A percentile compares a stretch with the other conserved stretches of the same genome.
Evolutionary conservation across 1,139 yeast species (phyloP).

Genomic region (Geotrichum europaeum): DNA sequence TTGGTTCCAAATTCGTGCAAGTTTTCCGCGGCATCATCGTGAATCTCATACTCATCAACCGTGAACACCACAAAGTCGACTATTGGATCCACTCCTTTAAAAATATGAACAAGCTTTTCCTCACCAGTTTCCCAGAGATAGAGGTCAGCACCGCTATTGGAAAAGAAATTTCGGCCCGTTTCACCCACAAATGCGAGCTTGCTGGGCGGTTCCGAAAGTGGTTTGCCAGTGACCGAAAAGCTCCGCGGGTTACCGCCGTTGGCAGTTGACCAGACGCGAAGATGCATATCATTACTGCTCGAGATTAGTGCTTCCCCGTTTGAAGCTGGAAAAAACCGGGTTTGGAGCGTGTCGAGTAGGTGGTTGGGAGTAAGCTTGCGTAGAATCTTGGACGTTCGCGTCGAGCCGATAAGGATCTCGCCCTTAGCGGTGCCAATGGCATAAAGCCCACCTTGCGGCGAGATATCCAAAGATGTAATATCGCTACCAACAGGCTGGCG

Average conservation of each 20-base stretch:
- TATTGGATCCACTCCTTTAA: constrained; percentile 26
- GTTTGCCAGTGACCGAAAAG: constrained; percentile 42
- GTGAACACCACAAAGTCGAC: constrained; percentile 22
- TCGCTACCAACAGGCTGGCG: constrained; percentile 2
- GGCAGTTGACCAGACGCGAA: constrained; percentile 51
- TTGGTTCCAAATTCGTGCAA: constrained; percentile 38
- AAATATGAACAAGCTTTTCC: constrained; percentile 41
- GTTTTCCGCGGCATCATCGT: constrained; percentile 3
- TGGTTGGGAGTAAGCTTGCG: constrained; percentile 37
- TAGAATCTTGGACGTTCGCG: constrained; percentile 13
- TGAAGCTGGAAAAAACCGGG: constrained; percentile 49
- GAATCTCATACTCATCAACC: constrained; percentile 27
- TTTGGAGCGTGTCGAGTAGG: constrained; percentile 39
- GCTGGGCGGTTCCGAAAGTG: constrained; percentile 34
- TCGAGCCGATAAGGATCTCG: constrained; percentile 29
- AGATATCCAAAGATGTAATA: constrained; percentile 35
- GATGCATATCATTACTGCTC: constrained; percentile 49
- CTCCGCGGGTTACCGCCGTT: constrained; percentile 48
- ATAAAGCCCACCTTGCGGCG: constrained; percentile 31
- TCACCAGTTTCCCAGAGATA: constrained; percentile 65
- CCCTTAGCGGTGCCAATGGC: constrained; percentile 46
- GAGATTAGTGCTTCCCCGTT: constrained; percentile 48
- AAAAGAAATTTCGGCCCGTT: constrained; percentile 58
- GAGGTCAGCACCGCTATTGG: constrained; percentile 38
- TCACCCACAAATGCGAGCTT: constrained; percentile 46